These are phyloP conservation scores for Setaria viridis DNA, from an alignment of 202 grass and related monocot genomes.

Conservation along the genomic window DNA sequence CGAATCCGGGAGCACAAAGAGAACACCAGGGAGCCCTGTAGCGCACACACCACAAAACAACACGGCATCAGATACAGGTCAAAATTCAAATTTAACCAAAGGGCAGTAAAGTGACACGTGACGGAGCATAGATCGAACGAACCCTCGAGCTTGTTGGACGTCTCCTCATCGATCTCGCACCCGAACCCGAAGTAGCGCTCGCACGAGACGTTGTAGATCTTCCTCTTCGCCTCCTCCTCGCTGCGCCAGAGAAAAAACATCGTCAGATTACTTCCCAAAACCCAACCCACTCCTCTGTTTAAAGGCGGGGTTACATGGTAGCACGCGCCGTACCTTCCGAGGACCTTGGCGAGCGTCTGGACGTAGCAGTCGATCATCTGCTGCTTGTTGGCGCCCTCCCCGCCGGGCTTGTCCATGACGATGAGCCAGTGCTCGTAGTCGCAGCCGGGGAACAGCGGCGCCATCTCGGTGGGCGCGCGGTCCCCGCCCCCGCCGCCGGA, in stretches of 20 bases:
- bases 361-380: conserved; percentile 91
- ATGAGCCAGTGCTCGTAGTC: conserved; percentile 99
- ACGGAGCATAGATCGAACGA: neutral
- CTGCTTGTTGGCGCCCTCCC: conserved; percentile 74
- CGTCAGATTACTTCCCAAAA: neutral
- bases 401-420: conserved; percentile 86
- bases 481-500: conserved; percentile 39
- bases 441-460: conserved; percentile 83
- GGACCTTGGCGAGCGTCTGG: conserved; percentile 74
- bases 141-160: conserved; percentile 93
- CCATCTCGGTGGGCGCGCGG: conserved; percentile 73
- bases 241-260: conserved; percentile 20
- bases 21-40: conserved; percentile 75
- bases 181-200: conserved; percentile 91
- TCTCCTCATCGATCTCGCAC: conserved; percentile 88
- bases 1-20: conserved; percentile 86
- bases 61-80: neutral
- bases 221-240: conserved; percentile 78
- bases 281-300: neutral
- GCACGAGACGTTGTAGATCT: conserved; percentile 88
- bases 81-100: neutral
- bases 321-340: conserved; percentile 56
- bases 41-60: conserved; percentile 21
- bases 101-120: neutral
- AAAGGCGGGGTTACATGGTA: neutral